phyloP scores from a whole-genome alignment of 805 yeast genomes.

The Metschnikowia anglica region DNA sequence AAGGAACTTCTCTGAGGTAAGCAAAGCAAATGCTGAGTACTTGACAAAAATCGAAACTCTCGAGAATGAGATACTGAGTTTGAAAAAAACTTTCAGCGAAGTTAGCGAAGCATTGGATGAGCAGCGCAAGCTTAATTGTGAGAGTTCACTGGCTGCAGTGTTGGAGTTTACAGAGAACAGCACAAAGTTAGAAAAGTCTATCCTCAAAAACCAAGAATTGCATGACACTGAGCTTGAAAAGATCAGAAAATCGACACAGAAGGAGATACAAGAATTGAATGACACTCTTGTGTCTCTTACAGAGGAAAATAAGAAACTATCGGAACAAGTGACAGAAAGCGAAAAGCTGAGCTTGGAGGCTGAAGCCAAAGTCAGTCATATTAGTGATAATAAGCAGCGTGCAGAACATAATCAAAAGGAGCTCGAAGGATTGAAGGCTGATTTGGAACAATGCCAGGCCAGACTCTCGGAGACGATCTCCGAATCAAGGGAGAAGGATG shows the following conservation, averaged over 20 bases:
- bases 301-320: conserved; percentile 1
- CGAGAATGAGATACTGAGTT: conserved; percentile 6
- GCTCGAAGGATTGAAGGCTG: background rate
- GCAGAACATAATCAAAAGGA: background rate
- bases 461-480: conserved; percentile 1
- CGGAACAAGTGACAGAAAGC: background rate
- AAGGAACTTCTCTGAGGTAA: conserved; percentile 7
- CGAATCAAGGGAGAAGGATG: conserved; percentile 5
- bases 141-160: conserved; percentile 49
- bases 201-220: conserved; percentile 12
- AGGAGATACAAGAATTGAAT: conserved; percentile 6
- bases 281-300: conserved; percentile 4
- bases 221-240: conserved; percentile 12
- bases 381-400: background rate
- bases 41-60: conserved; percentile 5
- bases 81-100: conserved; percentile 8
- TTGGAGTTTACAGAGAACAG: conserved; percentile 15
- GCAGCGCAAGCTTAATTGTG: conserved; percentile 48
- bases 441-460: background rate
- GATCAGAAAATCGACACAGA: conserved; percentile 9
- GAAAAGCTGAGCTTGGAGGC: background rate
- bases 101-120: conserved; percentile 34
- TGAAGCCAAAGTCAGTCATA: background rate
- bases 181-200: conserved; percentile 14
- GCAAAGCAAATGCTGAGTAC: conserved; percentile 7